Conservation (phyloP, 1,139 yeast species). For the Scheffersomyces titani region DNA sequence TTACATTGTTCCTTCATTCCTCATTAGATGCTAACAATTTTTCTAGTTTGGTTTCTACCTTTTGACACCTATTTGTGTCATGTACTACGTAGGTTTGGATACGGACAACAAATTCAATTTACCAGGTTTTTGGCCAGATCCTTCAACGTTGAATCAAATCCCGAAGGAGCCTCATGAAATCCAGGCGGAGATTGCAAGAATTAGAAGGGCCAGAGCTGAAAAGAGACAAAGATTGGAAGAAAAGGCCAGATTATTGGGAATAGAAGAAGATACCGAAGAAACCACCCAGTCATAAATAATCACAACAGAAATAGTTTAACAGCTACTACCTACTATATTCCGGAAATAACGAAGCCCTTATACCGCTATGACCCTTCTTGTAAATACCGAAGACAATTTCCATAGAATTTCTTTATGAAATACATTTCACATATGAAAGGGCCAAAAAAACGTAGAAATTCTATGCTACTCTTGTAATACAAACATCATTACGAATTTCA, state of each 20-base stretch:
- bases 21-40: conserved; percentile 19
- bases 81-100: conserved; percentile 90
- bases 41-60: conserved; percentile 78
- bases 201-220: conserved; percentile 72
- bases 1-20: not conserved
- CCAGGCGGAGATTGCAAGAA: conserved; percentile 86
- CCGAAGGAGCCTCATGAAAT: conserved; percentile 94
- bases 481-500: not conserved
- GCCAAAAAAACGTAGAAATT: not conserved
- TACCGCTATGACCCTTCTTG: not conserved
- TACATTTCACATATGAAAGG: not conserved
- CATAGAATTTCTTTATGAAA: conserved; percentile 13
- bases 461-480: not conserved
- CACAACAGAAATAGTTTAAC: not conserved
- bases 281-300: not conserved
- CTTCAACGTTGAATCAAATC: conserved; percentile 82
- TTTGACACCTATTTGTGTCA: conserved; percentile 80
- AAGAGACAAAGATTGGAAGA: conserved; percentile 75
- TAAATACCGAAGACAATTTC: conserved; percentile 1
- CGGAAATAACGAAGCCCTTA: not conserved
- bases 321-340: not conserved
- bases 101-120: conserved; percentile 86
- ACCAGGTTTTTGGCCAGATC: conserved; percentile 98
- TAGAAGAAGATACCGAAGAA: conserved; percentile 39
- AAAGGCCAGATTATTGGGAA: conserved; percentile 67